Evolutionary conservation across 805 yeast genomes (phyloP).

Genomic region (Yarrowia sp.): DNA sequence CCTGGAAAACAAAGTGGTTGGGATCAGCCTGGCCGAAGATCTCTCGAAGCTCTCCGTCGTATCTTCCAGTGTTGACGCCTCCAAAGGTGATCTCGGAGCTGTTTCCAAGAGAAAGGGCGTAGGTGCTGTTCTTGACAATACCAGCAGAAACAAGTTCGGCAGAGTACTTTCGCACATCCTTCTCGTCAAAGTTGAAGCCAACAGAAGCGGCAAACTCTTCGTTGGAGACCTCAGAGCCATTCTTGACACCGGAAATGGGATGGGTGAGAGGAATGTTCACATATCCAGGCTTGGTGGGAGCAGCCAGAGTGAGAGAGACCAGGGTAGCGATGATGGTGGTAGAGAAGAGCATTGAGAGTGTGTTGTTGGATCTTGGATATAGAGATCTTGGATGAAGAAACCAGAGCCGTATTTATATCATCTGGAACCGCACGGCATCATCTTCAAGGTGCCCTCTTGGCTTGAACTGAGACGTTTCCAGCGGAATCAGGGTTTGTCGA

Average conservation of each 20-base stretch:
- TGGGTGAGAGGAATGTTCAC: background rate
- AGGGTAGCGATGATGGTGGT: background rate
- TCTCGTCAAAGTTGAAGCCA: background rate
- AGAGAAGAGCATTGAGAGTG: background rate
- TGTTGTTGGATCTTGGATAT: background rate
- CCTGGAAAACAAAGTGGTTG: background rate
- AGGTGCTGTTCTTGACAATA: background rate
- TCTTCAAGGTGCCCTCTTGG: too few relatives aligned
- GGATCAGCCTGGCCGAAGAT: background rate
- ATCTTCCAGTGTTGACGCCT: slow-evolving; percentile 1
- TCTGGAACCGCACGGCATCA: too few relatives aligned
- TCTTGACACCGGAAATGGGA: background rate
- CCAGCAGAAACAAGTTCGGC: background rate
- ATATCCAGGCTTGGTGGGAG: background rate
- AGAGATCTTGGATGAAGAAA: too few relatives aligned
- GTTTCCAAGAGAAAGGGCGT: background rate
- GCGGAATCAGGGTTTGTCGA: too few relatives aligned
- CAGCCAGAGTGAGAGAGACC: background rate
- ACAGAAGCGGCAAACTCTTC: background rate
- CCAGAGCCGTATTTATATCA: background rate
- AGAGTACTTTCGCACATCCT: background rate
- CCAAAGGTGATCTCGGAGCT: background rate
- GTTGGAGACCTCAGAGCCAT: background rate
- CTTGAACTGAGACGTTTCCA: too few relatives aligned
- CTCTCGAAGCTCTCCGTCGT: background rate